phyloP scores from a whole-genome alignment of 1,284 basidiomycete species.

The Ganoderma leucocontextum region DNA sequence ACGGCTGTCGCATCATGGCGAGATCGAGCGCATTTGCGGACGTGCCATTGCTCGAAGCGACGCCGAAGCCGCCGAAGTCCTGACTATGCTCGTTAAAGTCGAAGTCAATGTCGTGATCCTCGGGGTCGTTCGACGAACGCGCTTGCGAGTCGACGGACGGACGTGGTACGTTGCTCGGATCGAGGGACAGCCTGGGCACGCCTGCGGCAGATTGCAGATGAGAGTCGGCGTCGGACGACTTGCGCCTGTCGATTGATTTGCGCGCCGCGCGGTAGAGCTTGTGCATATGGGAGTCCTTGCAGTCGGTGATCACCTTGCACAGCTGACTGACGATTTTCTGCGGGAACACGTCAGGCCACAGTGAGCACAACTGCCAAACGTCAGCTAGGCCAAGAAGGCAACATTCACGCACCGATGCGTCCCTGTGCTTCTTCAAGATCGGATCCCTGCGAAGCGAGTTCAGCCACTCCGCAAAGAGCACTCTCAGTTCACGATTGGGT shows the following conservation, averaged over 20 bases:
- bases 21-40: conserved; percentile 37
- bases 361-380: conserved; percentile 1
- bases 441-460: conserved; percentile 79
- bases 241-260: conserved; percentile 31
- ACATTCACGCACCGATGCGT: conserved; percentile 71
- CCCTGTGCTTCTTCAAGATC: conserved; percentile 66
- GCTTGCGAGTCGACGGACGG: conserved; percentile 42
- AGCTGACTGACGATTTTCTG: conserved; percentile 82
- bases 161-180: conserved; percentile 42
- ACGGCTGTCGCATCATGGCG: conserved; percentile 49
- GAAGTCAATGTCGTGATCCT: conserved; percentile 78
- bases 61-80: conserved; percentile 29
- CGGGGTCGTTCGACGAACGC: conserved; percentile 49
- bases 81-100: conserved; percentile 56
- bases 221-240: conserved; percentile 22
- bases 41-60: conserved; percentile 25
- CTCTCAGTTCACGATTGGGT: conserved; percentile 78
- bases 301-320: conserved; percentile 82
- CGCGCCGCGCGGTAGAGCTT: conserved; percentile 33
- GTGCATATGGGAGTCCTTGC: conserved; percentile 71
- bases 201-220: neutral
- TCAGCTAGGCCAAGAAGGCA: too few relatives aligned
- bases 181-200: conserved; percentile 29
- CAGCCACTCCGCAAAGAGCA: conserved; percentile 78
- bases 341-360: neutral